A percentile compares a stretch with the other conserved stretches of the same genome.
These are phyloP conservation scores for Hansenula lynferdii DNA, from an alignment of 1,139 yeast species.

Conservation along the genomic window DNA sequence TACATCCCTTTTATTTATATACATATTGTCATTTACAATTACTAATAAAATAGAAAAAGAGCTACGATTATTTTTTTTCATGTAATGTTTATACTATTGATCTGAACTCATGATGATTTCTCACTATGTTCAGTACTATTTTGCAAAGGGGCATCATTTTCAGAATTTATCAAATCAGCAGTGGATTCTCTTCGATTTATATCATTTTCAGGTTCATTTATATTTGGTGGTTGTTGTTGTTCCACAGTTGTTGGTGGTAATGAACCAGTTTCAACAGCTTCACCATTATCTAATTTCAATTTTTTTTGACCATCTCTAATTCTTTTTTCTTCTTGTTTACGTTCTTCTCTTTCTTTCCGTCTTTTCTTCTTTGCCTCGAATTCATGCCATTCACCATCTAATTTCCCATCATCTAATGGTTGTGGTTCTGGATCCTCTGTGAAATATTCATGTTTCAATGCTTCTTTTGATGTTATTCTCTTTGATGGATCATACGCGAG, in stretches of 20 bases:
- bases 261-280: not conserved
- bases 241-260: too few species aligned
- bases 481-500: constrained; percentile 63
- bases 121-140: too few species aligned
- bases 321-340: constrained; percentile 15
- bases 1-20: too few species aligned
- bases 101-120: too few species aligned
- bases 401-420: constrained; percentile 44
- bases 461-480: constrained; percentile 58
- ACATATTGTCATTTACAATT: too few species aligned
- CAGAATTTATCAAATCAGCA: not conserved
- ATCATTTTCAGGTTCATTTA: not conserved
- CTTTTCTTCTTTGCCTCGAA: constrained; percentile 88
- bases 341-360: constrained; percentile 50
- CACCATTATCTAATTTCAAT: constrained; percentile 8
- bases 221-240: not conserved
- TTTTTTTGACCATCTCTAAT: constrained; percentile 4
- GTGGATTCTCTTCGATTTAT: not conserved
- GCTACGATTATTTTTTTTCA: too few species aligned
- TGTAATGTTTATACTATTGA: too few species aligned
- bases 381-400: constrained; percentile 89
- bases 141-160: too few species aligned
- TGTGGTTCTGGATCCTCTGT: constrained; percentile 60
- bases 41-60: too few species aligned
- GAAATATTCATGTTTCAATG: constrained; percentile 67